Base-by-base conservation (phyloP, 2,329 filamentous ascomycete species). In the Talaromyces piceae region DNA sequence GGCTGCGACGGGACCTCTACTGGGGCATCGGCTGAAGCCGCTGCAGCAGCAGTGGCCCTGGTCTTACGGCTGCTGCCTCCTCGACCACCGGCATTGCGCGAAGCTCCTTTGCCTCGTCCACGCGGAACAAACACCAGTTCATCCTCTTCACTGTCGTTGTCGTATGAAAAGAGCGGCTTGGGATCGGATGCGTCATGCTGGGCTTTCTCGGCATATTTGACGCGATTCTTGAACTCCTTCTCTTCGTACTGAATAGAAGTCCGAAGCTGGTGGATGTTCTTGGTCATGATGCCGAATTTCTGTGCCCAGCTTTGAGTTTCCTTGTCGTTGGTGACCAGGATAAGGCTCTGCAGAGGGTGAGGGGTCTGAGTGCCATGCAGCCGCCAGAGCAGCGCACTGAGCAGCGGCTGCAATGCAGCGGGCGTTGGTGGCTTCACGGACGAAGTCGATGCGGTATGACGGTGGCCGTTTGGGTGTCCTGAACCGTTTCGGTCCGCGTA, bases 101-200 rank as follows among this genome's bases (percentile, higher is more conserved):
- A 54, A 3, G 59, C 45, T 11, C 66, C 59, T 55, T 70, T 71
- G 33, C 65, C 68, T 50, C 66, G 67, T 30, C 68, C 67, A 22
- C 70, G 69, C 23, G 69, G 69, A 25, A 72, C 67, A 51, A 75
- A 75, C 2, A 75, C 72, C 25, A 75, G 61, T 52, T 74, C 72
- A 56, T 75, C 73, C 52, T 74, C 73, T 20, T 74, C 72, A 31
- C 69, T 74, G 12, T 74, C 72, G n/a, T 70, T 71, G 30, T 75
- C 72, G 53, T 75, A 75, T 6, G 71, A 70, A 44, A 75, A 66
- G 5, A 75, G 58, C 4, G 71, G 66, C 57, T 73, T 73, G 7
- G 70, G 68, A 46, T 74, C 69, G 3, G 62, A 41, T 27, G 53
- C 43, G 49, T 61, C 30, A 3, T 58, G 56, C 52, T 68, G 66